These are phyloP conservation scores for Solanum hybrid DNA, from an alignment of 305 asterid species.

Conservation along the genomic window DNA sequence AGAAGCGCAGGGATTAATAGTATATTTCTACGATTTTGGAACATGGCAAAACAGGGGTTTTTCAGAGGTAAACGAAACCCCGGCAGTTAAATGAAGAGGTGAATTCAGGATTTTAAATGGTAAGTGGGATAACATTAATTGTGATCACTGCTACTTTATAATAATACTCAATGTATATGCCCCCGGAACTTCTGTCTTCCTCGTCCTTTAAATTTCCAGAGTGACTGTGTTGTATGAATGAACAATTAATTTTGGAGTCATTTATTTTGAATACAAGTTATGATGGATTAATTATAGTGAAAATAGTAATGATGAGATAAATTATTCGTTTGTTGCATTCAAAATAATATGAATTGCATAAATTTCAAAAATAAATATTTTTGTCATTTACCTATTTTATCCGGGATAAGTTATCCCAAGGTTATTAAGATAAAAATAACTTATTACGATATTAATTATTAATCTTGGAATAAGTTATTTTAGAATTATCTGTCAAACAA, in stretches of 20 bases:
- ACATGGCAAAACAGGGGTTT: not conserved
- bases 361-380: too few species aligned
- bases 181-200: not conserved
- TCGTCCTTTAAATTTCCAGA: not conserved
- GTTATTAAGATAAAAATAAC: too few species aligned
- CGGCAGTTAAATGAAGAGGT: not conserved
- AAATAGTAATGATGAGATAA: too few species aligned
- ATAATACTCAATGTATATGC: not conserved
- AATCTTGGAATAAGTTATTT: too few species aligned
- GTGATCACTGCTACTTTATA: not conserved
- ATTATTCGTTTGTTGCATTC: fast-evolving
- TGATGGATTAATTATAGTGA: too few species aligned
- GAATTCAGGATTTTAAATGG: not conserved
- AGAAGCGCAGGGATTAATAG: not conserved
- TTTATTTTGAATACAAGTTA: not conserved
- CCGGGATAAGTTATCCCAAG: too few species aligned
- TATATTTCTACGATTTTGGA: not conserved
- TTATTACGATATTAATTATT: too few species aligned
- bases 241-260: not conserved
- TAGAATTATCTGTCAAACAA: too few species aligned
- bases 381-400: too few species aligned
- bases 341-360: too few species aligned
- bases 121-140: not conserved
- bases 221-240: not conserved
- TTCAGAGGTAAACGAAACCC: not conserved